Percentiles rank a stretch among this genome's conserved stretches.
phyloP scores from a whole-genome alignment of 768 basidiomycete genomes.

The Trametes villosa region DNA sequence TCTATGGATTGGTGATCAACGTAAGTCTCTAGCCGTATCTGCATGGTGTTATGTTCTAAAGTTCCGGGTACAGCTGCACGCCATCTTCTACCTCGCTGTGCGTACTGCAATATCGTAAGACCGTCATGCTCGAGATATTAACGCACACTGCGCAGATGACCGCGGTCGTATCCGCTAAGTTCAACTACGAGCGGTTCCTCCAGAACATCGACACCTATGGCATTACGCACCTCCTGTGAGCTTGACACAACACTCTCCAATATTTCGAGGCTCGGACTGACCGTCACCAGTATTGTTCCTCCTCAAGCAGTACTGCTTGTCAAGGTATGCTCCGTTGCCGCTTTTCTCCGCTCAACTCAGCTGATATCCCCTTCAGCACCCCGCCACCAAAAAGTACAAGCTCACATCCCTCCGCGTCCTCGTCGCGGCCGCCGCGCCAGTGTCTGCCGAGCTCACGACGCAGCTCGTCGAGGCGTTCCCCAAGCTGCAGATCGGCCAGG shows the following conservation, averaged over 20 bases:
- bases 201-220: conserved; percentile 38
- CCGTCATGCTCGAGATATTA: neutral
- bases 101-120: neutral
- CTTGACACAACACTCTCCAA: neutral
- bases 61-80: conserved; percentile 31
- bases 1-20: conserved; percentile 39
- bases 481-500: conserved; percentile 60
- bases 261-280: neutral
- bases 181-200: conserved; percentile 38
- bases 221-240: conserved; percentile 40
- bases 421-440: conserved; percentile 41
- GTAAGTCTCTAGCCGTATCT: conserved; percentile 23
- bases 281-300: conserved; percentile 32
- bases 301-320: conserved; percentile 35
- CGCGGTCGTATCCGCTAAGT: conserved; percentile 39
- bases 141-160: conserved; percentile 27
- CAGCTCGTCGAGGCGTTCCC: conserved; percentile 55
- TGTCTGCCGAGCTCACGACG: conserved; percentile 40
- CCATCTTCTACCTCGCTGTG: conserved; percentile 32
- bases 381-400: conserved; percentile 36
- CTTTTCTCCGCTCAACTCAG: neutral
- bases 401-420: conserved; percentile 32
- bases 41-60: conserved; percentile 22
- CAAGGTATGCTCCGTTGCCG: conserved; percentile 27
- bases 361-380: conserved; percentile 25